Percentiles rank a stretch among this genome's conserved stretches.
Evolutionary conservation across 2,329 filamentous ascomycete genomes (phyloP).

Genomic region (Fusarium illudens): DNA sequence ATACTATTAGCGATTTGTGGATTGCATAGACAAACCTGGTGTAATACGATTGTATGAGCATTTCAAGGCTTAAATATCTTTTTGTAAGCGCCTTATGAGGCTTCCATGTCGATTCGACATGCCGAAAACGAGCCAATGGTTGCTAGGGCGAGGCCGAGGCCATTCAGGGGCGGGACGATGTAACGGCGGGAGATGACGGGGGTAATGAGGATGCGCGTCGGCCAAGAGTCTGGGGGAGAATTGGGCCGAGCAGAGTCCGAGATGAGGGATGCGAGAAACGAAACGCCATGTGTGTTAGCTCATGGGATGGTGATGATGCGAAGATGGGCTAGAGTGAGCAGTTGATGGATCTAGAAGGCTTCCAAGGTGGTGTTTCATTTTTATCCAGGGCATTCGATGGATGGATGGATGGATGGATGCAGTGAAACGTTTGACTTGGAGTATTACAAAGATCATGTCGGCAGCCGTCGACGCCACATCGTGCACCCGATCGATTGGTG

Average conservation of each 20-base stretch:
- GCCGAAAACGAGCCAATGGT: not conserved
- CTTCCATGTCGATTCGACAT: not conserved
- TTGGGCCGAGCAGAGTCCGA: constrained; percentile 33
- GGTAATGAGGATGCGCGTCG: constrained; percentile 15
- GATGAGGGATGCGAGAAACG: constrained; percentile 31
- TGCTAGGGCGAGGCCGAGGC: not conserved
- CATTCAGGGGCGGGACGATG: constrained; percentile 13
- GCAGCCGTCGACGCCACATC: not conserved
- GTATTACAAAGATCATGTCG: not conserved
- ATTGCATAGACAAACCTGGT: constrained; percentile 29
- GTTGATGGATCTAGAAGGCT: not conserved
- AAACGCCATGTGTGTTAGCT: constrained; percentile 12
- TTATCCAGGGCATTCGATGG: too few relatives aligned
- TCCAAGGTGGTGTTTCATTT: not conserved
- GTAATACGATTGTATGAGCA: constrained; percentile 17
- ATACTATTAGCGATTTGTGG: constrained; percentile 30
- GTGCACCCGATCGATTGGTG: not conserved
- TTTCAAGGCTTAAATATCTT: not conserved
- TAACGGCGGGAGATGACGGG: constrained; percentile 23
- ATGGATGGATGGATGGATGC: not conserved
- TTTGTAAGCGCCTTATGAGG: not conserved
- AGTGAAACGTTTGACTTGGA: not conserved
- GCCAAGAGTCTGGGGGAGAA: constrained; percentile 23
- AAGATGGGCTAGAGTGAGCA: not conserved
- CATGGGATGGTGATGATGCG: constrained; percentile 19